These are phyloP conservation scores for Daedaleopsis nitida DNA, from an alignment of 768 basidiomycete species.

Conservation along the genomic window DNA sequence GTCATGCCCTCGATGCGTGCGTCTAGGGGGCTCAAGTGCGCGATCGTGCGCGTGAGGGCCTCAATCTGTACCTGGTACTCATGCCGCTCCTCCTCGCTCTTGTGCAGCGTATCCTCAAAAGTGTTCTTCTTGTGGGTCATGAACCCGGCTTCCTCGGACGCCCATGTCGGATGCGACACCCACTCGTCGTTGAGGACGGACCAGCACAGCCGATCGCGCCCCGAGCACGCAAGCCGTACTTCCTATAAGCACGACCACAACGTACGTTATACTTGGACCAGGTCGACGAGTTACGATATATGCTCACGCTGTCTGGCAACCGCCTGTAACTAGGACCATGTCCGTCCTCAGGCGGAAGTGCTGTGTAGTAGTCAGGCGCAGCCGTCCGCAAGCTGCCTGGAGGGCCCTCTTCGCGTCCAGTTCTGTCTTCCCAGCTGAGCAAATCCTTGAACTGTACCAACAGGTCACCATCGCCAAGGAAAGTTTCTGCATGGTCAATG, in stretches of 20 bases:
- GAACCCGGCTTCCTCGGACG: constrained; percentile 94
- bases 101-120: constrained; percentile 94
- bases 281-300: not conserved
- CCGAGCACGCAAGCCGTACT: constrained; percentile 87
- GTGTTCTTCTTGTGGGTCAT: constrained; percentile 95
- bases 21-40: constrained; percentile 85
- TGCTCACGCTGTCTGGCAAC: constrained; percentile 83
- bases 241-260: constrained; percentile 53
- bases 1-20: constrained; percentile 87
- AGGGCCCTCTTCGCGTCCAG: constrained; percentile 66
- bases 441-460: constrained; percentile 84
- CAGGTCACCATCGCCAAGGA: constrained; percentile 82
- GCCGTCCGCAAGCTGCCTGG: constrained; percentile 78
- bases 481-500: constrained; percentile 76
- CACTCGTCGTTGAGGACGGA: constrained; percentile 96
- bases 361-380: constrained; percentile 74
- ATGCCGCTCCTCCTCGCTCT: constrained; percentile 97
- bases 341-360: constrained; percentile 78
- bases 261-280: not conserved
- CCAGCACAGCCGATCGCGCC: constrained; percentile 90
- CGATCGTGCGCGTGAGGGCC: constrained; percentile 86
- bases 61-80: constrained; percentile 97
- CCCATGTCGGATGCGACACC: constrained; percentile 99
- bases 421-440: constrained; percentile 75
- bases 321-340: constrained; percentile 94